These are phyloP conservation scores for Zalerion maritima DNA, from an alignment of 495 filamentous ascomycete species.

Conservation along the genomic window DNA sequence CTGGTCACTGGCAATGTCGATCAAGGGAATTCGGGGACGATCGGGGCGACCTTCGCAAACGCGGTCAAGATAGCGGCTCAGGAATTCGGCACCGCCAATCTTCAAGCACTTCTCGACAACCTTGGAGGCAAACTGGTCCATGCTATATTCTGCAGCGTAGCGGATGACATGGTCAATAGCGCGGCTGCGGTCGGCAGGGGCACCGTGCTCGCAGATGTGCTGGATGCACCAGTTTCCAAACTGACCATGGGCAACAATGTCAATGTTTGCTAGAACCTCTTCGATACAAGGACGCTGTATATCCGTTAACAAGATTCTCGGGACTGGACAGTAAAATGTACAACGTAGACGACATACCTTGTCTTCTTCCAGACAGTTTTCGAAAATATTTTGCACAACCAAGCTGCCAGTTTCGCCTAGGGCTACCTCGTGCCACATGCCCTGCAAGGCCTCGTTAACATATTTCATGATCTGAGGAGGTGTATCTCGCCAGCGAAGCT, in stretches of 20 bases:
- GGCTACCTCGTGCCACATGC: slow-evolving; percentile 98
- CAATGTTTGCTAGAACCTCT: slow-evolving; percentile 85
- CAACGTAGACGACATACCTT: slow-evolving; percentile 54
- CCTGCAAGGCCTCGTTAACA: slow-evolving; percentile 86
- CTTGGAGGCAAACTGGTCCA: slow-evolving; percentile 98
- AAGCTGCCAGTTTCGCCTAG: slow-evolving; percentile 92
- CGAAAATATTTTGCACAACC: slow-evolving; percentile 98
- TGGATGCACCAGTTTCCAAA: slow-evolving; percentile 99
- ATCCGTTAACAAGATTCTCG: slow-evolving; percentile 18
- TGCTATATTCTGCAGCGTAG: slow-evolving; percentile 89
- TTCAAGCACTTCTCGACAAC: slow-evolving; percentile 98
- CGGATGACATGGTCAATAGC: slow-evolving; percentile 90
- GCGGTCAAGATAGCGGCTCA: slow-evolving; percentile 82
- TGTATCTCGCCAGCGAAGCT: slow-evolving; percentile 85
- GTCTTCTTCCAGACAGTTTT: slow-evolving; percentile 96
- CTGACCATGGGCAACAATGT: slow-evolving; percentile 93
- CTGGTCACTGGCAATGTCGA: slow-evolving; percentile 96
- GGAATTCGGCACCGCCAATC: slow-evolving; percentile 82
- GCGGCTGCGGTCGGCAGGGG: slow-evolving; percentile 76
- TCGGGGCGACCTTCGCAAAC: slow-evolving; percentile 84
- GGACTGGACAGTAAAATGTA: slow-evolving; percentile 4
- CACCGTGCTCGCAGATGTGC: slow-evolving; percentile 95
- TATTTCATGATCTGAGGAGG: slow-evolving; percentile 97
- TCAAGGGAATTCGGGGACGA: slow-evolving; percentile 88
- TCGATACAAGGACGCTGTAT: slow-evolving; percentile 83